phyloP scores from a whole-genome alignment of 805 yeast species.

The Hanseniaspora pseudoguilliermondii region DNA sequence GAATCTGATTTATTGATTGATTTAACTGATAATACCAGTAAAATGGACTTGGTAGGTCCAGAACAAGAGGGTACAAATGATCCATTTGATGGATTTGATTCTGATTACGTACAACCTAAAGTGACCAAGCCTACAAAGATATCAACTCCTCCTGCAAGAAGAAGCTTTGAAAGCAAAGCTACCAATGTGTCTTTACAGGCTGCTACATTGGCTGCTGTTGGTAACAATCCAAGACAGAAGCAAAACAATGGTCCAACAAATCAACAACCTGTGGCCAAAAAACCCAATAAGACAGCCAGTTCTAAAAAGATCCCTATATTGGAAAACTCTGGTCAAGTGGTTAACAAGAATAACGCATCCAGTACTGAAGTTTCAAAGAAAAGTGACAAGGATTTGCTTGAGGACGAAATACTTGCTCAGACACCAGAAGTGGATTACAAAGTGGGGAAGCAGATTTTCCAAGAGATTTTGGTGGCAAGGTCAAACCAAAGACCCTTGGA shows the following conservation, averaged over 20 bases:
- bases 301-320: constrained; percentile 11
- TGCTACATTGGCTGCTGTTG: constrained; percentile 6
- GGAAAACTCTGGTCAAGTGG: neutral
- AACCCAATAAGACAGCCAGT: neutral
- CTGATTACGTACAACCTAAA: constrained; percentile 3
- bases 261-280: neutral
- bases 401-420: constrained; percentile 25
- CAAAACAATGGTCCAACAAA: neutral
- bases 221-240: neutral
- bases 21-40: neutral
- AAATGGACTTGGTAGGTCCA: constrained; percentile 15
- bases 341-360: neutral
- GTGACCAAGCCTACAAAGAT: constrained; percentile 2
- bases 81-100: neutral
- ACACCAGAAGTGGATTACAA: constrained; percentile 58
- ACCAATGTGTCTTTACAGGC: constrained; percentile 6
- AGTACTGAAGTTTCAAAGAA: neutral
- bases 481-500: constrained; percentile 51
- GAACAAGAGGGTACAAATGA: constrained; percentile 15
- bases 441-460: constrained; percentile 73
- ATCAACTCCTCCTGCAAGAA: constrained; percentile 3
- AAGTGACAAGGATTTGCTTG: constrained; percentile 16
- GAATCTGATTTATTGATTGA: neutral
- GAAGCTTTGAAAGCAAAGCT: constrained; percentile 7
- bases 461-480: constrained; percentile 78